Evolutionary conservation across 164 flowering plant species (phyloP).

Genomic region (grape (Vitis vinifera)): ASM3070453v1 NC_081809.1:10566001-10566500

Average conservation of each 20-base stretch:
- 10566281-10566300: not conserved
- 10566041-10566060: not conserved
- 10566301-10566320: not conserved
- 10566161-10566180: not conserved
- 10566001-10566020: not conserved
- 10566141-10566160: slow-evolving; percentile 90
- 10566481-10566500: too few relatives aligned
- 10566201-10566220: not conserved
- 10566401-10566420: slow-evolving; percentile 84
- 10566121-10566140: slow-evolving; percentile 84
- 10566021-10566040: too few relatives aligned
- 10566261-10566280: not conserved
- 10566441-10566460: not conserved
- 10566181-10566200: not conserved
- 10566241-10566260: too few relatives aligned
- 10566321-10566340: not conserved
- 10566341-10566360: slow-evolving; percentile 11
- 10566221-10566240: not conserved
- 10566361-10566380: slow-evolving; percentile 99
- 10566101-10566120: slow-evolving; percentile 75
- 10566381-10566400: slow-evolving; percentile 77
- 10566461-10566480: too few relatives aligned
- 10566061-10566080: slow-evolving; percentile 73
- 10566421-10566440: slow-evolving; percentile 86
- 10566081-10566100: slow-evolving; percentile 86